Evolutionary conservation across 345 rosid species (phyloP).

Genomic region (Limnanthes douglasii): DNA sequence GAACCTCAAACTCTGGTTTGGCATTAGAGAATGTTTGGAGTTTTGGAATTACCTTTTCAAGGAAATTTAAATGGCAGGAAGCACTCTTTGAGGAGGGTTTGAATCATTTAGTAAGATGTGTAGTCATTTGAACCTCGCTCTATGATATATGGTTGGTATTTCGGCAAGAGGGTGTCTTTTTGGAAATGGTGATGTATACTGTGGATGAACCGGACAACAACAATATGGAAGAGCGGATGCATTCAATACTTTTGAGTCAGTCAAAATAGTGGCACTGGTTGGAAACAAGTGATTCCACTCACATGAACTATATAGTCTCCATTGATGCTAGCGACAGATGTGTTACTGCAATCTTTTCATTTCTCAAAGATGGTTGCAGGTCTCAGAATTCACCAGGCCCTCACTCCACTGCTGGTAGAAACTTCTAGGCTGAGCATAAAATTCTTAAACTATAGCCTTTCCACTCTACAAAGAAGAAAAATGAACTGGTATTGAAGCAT

Average conservation of each 20-base stretch:
- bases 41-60: constrained; percentile 12
- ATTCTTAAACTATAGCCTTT: no score
- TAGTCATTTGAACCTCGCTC: constrained; percentile 86
- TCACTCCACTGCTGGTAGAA: no score
- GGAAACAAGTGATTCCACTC: constrained; percentile 76
- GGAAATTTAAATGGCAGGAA: constrained; percentile 10
- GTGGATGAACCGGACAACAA: constrained; percentile 38
- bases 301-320: no score
- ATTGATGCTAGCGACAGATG: no score
- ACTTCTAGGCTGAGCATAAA: no score
- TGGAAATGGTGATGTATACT: constrained; percentile 72
- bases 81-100: constrained; percentile 54
- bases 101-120: constrained; percentile 78
- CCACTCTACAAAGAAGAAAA: no score
- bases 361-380: no score
- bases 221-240: constrained; percentile 39
- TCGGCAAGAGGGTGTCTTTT: constrained; percentile 67
- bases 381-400: no score
- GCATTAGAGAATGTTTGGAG: constrained; percentile 21
- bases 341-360: no score
- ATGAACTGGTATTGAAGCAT: no score
- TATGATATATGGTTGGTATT: constrained; percentile 92
- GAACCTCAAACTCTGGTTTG: constrained; percentile 15
- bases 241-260: constrained; percentile 45
- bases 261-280: constrained; percentile 97